phyloP scores from a whole-genome alignment of 2,329 filamentous ascomycete species.

The Fusarium sp. region DNA sequence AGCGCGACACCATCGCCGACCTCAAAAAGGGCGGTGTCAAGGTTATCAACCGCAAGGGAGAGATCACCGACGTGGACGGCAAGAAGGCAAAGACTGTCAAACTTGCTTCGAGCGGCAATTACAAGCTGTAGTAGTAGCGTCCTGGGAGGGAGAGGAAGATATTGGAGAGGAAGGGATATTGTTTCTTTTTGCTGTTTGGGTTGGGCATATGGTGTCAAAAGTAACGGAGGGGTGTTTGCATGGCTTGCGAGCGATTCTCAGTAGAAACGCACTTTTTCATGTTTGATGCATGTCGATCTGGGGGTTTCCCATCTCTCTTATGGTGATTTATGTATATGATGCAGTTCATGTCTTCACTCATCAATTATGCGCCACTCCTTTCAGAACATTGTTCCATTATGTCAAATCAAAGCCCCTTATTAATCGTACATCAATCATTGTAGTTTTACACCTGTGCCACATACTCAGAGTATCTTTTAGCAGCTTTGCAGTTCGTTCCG shows the following conservation, averaged over 20 bases:
- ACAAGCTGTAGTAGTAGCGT: slow-evolving; percentile 71
- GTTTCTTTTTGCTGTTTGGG: slow-evolving; percentile 24
- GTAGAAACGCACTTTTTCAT: slow-evolving; percentile 41
- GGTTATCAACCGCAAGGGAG: slow-evolving; percentile 91
- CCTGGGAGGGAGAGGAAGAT: background rate
- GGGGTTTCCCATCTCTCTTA: slow-evolving; percentile 1
- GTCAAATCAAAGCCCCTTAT: slow-evolving; percentile 6
- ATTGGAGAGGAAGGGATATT: background rate
- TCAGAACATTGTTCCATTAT: background rate
- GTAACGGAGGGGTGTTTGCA: slow-evolving; percentile 34
- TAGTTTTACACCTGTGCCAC: slow-evolving; percentile 20
- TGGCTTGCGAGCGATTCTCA: slow-evolving; percentile 43
- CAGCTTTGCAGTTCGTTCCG: slow-evolving; percentile 9
- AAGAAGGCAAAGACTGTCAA: slow-evolving; percentile 73
- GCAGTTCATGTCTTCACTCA: slow-evolving; percentile 5
- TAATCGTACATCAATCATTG: slow-evolving; percentile 23
- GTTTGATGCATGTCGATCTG: slow-evolving; percentile 31
- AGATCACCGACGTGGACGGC: slow-evolving; percentile 85
- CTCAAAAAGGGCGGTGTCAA: slow-evolving; percentile 89
- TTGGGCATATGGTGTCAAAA: slow-evolving; percentile 17
- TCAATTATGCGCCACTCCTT: background rate
- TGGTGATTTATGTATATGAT: slow-evolving; percentile 3
- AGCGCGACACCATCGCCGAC: slow-evolving; percentile 69
- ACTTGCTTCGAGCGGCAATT: slow-evolving; percentile 67
- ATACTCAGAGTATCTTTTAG: slow-evolving; percentile 8